phyloP scores from a whole-genome alignment of 345 rosid species.

The Noccaea caerulescens region DNA sequence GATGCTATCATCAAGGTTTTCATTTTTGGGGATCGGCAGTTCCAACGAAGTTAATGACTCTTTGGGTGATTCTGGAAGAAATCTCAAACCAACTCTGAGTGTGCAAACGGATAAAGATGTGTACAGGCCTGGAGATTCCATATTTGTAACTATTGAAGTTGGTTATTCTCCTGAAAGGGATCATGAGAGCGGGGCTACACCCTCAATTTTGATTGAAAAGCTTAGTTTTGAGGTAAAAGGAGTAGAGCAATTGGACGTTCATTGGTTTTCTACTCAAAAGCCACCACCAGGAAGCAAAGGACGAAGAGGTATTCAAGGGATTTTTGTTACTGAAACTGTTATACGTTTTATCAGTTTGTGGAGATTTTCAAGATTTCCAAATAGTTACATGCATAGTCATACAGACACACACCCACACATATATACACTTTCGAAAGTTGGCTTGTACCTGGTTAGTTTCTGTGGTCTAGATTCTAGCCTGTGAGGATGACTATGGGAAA shows the following conservation, averaged over 20 bases:
- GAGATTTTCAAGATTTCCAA: constrained; percentile 2
- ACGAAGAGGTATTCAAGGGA: constrained; percentile 58
- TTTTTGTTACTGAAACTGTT: constrained; percentile 24
- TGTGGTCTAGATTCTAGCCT: background rate
- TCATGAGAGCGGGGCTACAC: constrained; percentile 30
- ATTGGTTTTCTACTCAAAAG: constrained; percentile 82
- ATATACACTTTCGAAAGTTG: constrained; percentile 7
- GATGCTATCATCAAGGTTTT: constrained; percentile 48
- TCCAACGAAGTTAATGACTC: constrained; percentile 42
- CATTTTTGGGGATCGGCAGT: constrained; percentile 45
- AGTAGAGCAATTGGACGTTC: constrained; percentile 76
- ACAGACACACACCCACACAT: background rate
- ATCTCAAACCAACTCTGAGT: constrained; percentile 54
- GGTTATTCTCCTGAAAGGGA: constrained; percentile 45
- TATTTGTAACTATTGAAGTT: constrained; percentile 71
- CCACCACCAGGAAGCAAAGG: constrained; percentile 63
- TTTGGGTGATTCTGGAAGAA: constrained; percentile 39
- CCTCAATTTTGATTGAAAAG: constrained; percentile 66
- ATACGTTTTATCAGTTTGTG: constrained; percentile 13
- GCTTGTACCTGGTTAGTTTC: constrained; percentile 21
- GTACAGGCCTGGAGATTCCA: constrained; percentile 84
- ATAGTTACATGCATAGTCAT: background rate
- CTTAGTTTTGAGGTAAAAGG: constrained; percentile 89
- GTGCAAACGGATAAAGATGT: constrained; percentile 73
- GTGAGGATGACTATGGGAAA: constrained; percentile 16